Conservation (phyloP, 1,284 basidiomycete genomes). For the Puccinia novopanici region DNA sequence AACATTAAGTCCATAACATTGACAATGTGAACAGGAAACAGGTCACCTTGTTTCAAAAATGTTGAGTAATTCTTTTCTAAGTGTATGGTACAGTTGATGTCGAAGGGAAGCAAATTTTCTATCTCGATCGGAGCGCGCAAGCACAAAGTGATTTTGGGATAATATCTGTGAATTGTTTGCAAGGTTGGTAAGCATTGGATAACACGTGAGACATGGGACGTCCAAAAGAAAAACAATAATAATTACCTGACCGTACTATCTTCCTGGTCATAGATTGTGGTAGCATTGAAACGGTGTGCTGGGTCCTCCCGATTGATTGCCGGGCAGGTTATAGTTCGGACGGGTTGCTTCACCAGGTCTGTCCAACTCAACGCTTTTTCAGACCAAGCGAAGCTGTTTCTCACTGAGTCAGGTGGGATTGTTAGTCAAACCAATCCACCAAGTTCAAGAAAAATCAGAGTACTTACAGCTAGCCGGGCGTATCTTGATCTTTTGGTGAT, state of each 20-base stretch:
- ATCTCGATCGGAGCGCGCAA: conserved; percentile 65
- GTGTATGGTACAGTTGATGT: conserved; percentile 66
- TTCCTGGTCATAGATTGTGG: conserved; percentile 46
- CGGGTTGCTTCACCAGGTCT: conserved; percentile 76
- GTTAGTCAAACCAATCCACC: background rate
- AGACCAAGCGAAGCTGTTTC: conserved; percentile 67
- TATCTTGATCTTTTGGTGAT: conserved; percentile 77
- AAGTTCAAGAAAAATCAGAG: background rate
- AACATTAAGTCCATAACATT: conserved; percentile 89
- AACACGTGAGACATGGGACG: background rate
- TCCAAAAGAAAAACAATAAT: background rate
- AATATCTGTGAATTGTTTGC: conserved; percentile 35
- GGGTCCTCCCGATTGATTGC: conserved; percentile 80
- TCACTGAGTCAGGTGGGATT: background rate
- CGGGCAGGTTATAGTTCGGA: conserved; percentile 80
- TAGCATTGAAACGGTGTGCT: conserved; percentile 89
- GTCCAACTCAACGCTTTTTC: conserved; percentile 81
- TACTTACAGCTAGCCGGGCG: conserved; percentile 70
- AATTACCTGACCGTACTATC: conserved; percentile 38
- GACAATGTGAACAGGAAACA: conserved; percentile 96
- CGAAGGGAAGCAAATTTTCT: conserved; percentile 93
- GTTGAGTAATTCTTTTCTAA: conserved; percentile 65
- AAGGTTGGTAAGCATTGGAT: background rate
- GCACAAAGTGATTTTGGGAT: conserved; percentile 45
- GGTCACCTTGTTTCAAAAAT: conserved; percentile 87